Evolutionary conservation across 2,329 filamentous ascomycete species (phyloP).

Genomic region (Fusarium oligoseptatum): DNA sequence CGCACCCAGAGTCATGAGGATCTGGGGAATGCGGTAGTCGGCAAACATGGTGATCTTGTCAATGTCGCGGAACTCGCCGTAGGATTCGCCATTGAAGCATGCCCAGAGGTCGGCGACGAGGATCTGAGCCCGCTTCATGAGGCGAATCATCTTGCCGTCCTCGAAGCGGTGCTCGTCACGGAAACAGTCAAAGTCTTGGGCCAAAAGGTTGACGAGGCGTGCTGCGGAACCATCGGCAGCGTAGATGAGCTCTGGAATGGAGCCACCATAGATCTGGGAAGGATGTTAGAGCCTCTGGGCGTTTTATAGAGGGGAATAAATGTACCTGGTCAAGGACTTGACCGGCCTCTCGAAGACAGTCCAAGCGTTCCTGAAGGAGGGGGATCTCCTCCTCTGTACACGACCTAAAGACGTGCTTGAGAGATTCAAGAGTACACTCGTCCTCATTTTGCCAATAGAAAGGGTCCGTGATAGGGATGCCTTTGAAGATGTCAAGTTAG

Average conservation of each 20-base stretch:
- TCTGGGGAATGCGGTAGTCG: slow-evolving; percentile 96
- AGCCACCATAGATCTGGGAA: slow-evolving; percentile 78
- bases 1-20: slow-evolving; percentile 85
- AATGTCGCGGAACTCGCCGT: slow-evolving; percentile 89
- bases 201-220: slow-evolving; percentile 86
- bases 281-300: slow-evolving; percentile 3
- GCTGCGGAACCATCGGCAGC: slow-evolving; percentile 85
- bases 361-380: slow-evolving; percentile 80
- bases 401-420: slow-evolving; percentile 86
- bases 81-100: slow-evolving; percentile 85
- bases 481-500: slow-evolving; percentile 56
- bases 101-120: slow-evolving; percentile 97
- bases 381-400: slow-evolving; percentile 90
- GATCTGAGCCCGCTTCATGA: slow-evolving; percentile 96
- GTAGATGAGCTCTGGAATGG: slow-evolving; percentile 78
- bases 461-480: slow-evolving; percentile 88
- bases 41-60: slow-evolving; percentile 98
- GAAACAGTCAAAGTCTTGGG: slow-evolving; percentile 86
- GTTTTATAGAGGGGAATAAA: neutral
- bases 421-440: slow-evolving; percentile 79
- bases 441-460: slow-evolving; percentile 86
- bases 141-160: slow-evolving; percentile 77
- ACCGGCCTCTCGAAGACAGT: slow-evolving; percentile 86
- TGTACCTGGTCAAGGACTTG: slow-evolving; percentile 80
- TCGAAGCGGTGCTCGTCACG: slow-evolving; percentile 84